Evolutionary conservation across 495 filamentous ascomycete genomes (phyloP), one percentile per base, ranked within the genome.

Genomic region (Penicillium dipodomyicola): DNA sequence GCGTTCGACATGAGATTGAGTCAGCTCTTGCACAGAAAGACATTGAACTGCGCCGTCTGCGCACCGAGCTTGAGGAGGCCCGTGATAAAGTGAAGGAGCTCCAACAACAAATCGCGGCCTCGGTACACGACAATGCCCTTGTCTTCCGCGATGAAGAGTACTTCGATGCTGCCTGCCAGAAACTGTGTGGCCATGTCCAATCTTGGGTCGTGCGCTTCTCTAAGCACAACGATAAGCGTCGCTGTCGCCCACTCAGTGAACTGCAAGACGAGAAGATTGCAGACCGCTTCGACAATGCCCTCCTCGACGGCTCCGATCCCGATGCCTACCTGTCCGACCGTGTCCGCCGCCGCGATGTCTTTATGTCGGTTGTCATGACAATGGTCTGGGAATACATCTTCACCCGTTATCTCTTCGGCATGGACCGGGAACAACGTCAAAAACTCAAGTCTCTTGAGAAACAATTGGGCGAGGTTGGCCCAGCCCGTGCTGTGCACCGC

Each of bases 381-480:
- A 96, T 98, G 90, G 84, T 97, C 35, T 97, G 91, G 91, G 93
- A 97, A 68, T 96, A 89, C 65, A 86, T 98, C 67, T 98, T 98
- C 71, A 96, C 92, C 11, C 87, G 95, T 54, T 98, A 97, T 67
- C 84, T 98, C 35, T 97, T 98, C 66, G 94, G 95, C 59, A 94
- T 97, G 90, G 93, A 97, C 72, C 83, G 91, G 49, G 94, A 96
- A 67, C 92, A 98, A 67, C 88, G 95, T 25, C 92, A 97, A 72
- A 96, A 96, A 67, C 87, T 98, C 67, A 96, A 97, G 74, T 83
- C 84, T 8, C 83, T 97, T 15, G 94, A 98, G 75, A 96, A 94
- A 74, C 84, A 86, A 49, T 79, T 98, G n/a, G 73, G 77, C 25
- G 94, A 97, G 71, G 89, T 96, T 62, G 93, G 91, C 66, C 87